Evolutionary conservation across 768 basidiomycete genomes (phyloP), one percentile per base, ranked within the genome.

Genomic region (Tremella fuciformis): DNA sequence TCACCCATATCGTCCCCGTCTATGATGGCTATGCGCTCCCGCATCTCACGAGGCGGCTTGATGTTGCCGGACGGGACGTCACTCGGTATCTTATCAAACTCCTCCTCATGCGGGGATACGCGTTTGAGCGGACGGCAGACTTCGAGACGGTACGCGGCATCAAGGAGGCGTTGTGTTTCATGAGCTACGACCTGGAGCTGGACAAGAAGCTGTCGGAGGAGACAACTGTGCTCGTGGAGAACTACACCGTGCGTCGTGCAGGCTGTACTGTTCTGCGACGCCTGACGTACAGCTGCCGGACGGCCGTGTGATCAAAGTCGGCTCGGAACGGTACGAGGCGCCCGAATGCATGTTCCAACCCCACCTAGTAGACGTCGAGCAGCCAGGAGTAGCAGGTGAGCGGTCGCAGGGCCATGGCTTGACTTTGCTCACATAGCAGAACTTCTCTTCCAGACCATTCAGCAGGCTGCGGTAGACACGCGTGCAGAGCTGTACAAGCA

Each of bases 321-420:
- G 94, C 25, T 91, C 92, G 0, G 96, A 99, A 76, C 88, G 96
- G 13, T 99, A 97, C 73, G 94, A 98, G 79, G 96, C 94, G 13
- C 94, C 96, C 4, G 96, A 99, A 79, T 98, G 96, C 80, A 92
- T 98, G 91, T 98, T 99, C 86, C 94, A 99, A 76, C 96, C 96
- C 19, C 90, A 94, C 77, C 83, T 99, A 2, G 92, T 98, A 47
- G 94, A 99, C 69, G 81, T 98, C 48, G 96, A 99, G 76, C 93
- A 96, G 73, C 91, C 91, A 6, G 94, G 94, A 46, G 86, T 97
- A 50, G 93, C 93, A 79, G 90, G 90, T 89, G 58, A 42, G 81
- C 77, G 29, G 19, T n/a, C 39, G 21, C 2, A 16, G 1, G 26
- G 24, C 13, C 8, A 1, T 18, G 25, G 2, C 42, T 6, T 41